These are phyloP conservation scores for Fomes fomentarius DNA, from an alignment of 1,284 basidiomycete genomes.

Conservation along the genomic window DNA sequence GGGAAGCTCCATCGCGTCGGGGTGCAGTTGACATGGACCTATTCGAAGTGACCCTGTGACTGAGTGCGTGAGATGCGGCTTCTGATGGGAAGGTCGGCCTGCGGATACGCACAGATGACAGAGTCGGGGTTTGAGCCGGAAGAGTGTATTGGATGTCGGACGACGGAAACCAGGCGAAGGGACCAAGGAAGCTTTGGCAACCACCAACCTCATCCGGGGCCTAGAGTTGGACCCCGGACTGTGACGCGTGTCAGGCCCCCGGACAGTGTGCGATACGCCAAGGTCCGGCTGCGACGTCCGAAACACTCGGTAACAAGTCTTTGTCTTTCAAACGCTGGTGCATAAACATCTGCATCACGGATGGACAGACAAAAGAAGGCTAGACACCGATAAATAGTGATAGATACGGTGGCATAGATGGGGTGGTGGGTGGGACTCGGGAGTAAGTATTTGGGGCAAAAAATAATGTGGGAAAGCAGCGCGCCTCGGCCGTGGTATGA, in stretches of 20 bases:
- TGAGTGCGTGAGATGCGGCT: slow-evolving; percentile 13
- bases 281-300: slow-evolving; percentile 13
- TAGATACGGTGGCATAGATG: neutral
- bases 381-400: neutral
- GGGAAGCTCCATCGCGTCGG: slow-evolving; percentile 4
- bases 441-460: slow-evolving; percentile 3
- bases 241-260: slow-evolving; percentile 16
- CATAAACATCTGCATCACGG: neutral
- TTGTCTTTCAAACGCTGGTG: slow-evolving; percentile 10
- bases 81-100: neutral
- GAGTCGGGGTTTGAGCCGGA: neutral
- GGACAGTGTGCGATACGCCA: neutral
- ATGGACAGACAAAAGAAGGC: neutral
- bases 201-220: neutral
- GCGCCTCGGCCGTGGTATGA: slow-evolving; percentile 10
- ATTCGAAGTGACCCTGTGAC: slow-evolving; percentile 16
- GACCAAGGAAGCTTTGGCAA: neutral
- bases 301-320: slow-evolving; percentile 2
- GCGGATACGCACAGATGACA: slow-evolving; percentile 5
- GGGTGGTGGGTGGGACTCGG: neutral
- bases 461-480: slow-evolving; percentile 22
- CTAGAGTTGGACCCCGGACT: slow-evolving; percentile 14
- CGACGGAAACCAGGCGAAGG: neutral
- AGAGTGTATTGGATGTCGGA: slow-evolving; percentile 1
- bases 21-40: slow-evolving; percentile 16